Evolutionary conservation across 345 rosid genomes (phyloP).

Genomic region (Abelmoschus esculentus): DNA sequence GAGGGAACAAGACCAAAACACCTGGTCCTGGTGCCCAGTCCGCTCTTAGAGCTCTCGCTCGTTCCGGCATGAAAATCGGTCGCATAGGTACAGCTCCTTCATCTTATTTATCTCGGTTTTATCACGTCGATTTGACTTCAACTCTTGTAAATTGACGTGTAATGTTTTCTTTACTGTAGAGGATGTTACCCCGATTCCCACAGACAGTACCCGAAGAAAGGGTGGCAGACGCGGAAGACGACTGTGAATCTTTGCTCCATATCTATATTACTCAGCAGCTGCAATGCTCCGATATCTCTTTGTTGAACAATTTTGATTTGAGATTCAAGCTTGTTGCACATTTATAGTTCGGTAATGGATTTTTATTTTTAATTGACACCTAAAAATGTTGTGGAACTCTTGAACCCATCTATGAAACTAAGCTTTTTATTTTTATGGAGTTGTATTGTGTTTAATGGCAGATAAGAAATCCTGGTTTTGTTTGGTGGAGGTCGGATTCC

Average conservation of each 20-base stretch:
- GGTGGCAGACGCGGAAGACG: slow-evolving; percentile 90
- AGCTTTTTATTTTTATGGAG: no score
- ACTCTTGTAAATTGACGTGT: not conserved
- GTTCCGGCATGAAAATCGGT: slow-evolving; percentile 90
- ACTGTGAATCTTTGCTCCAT: slow-evolving; percentile 32
- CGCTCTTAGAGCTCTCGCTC: slow-evolving; percentile 88
- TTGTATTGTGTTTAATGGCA: no score
- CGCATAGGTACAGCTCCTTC: slow-evolving; percentile 43
- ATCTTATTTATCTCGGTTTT: not conserved
- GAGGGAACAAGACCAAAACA: slow-evolving; percentile 81
- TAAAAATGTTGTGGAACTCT: not conserved
- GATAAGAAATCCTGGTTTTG: no score
- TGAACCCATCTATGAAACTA: no score
- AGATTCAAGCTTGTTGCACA: not conserved
- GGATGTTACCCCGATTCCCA: slow-evolving; percentile 93
- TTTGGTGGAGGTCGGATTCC: no score
- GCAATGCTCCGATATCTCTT: not conserved
- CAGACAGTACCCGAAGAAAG: slow-evolving; percentile 89
- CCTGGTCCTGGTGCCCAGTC: slow-evolving; percentile 93
- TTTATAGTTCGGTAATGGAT: not conserved
- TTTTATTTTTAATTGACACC: not conserved
- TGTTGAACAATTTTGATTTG: not conserved
- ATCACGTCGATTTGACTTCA: not conserved
- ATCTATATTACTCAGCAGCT: not conserved
- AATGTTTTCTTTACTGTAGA: slow-evolving; percentile 32